phyloP scores from a whole-genome alignment of 2,329 filamentous ascomycete genomes.

The Aspergillus pseudoglaucus region DNA sequence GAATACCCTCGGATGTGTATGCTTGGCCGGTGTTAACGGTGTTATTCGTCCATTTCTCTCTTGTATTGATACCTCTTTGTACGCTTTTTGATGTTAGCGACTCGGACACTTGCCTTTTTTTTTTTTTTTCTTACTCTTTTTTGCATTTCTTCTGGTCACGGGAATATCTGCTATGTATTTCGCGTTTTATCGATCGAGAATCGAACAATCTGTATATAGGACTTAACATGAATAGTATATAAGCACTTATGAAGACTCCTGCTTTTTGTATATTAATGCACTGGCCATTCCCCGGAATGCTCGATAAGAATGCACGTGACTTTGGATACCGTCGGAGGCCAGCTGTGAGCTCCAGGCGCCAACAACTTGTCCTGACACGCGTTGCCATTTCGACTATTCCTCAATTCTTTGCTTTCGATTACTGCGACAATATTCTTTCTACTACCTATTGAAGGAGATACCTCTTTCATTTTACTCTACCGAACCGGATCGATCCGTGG shows the following conservation, averaged over 20 bases:
- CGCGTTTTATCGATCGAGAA: no score
- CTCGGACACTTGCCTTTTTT: no score
- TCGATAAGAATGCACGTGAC: conserved; percentile 23
- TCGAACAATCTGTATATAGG: neutral
- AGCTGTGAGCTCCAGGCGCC: conserved; percentile 1
- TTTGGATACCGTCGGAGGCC: conserved; percentile 3
- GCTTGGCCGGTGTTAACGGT: no score
- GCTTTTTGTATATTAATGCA: neutral
- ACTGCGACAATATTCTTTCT: neutral
- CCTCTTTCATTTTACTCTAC: neutral
- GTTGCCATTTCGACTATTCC: neutral
- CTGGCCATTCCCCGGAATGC: neutral
- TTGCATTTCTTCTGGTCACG: no score
- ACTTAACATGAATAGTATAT: neutral
- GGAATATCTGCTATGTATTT: no score
- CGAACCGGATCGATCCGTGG: neutral
- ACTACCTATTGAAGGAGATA: neutral
- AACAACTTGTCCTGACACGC: neutral
- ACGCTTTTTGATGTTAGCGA: no score
- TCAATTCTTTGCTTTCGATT: neutral
- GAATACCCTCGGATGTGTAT: neutral
- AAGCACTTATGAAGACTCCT: neutral
- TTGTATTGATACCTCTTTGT: no score
- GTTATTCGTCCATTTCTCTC: neutral
- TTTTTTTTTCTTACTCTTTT: no score